Conservation (phyloP, 2,329 filamentous ascomycete species). For the Phialophora expanda region DNA sequence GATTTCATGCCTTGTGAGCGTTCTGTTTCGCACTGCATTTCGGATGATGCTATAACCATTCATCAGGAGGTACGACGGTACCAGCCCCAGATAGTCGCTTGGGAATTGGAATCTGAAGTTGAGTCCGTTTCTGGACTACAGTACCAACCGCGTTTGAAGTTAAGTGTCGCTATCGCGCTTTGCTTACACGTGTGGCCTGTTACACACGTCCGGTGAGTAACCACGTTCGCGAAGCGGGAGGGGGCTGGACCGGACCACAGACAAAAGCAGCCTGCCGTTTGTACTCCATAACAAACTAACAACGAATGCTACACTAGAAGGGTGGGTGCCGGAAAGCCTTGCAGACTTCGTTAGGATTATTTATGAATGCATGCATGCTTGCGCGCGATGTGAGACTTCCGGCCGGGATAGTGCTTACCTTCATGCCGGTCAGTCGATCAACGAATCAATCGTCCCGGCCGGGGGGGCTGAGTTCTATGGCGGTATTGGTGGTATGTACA, state of each 20-base stretch:
- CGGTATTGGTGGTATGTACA: too few species aligned
- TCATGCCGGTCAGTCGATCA: too few species aligned
- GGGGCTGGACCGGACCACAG: too few species aligned
- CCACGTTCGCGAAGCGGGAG: background rate
- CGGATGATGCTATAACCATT: background rate
- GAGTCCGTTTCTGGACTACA: background rate
- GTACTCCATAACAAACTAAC: background rate
- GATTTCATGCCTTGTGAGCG: background rate
- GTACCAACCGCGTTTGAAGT: background rate
- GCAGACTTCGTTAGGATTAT: too few species aligned
- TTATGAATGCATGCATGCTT: background rate
- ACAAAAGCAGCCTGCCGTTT: background rate
- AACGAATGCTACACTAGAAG: too few species aligned
- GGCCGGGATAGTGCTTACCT: background rate
- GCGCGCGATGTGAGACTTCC: too few species aligned
- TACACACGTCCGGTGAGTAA: background rate
- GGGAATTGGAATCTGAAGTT: background rate
- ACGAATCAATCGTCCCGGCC: too few species aligned
- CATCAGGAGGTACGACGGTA: background rate
- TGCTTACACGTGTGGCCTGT: background rate
- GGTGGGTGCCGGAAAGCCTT: too few species aligned
- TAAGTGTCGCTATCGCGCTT: background rate
- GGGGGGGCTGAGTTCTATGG: too few species aligned
- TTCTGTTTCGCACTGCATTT: background rate
- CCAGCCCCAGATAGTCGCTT: background rate